Conservation (phyloP, 208 protist species). For the Leishmania major region DNA sequence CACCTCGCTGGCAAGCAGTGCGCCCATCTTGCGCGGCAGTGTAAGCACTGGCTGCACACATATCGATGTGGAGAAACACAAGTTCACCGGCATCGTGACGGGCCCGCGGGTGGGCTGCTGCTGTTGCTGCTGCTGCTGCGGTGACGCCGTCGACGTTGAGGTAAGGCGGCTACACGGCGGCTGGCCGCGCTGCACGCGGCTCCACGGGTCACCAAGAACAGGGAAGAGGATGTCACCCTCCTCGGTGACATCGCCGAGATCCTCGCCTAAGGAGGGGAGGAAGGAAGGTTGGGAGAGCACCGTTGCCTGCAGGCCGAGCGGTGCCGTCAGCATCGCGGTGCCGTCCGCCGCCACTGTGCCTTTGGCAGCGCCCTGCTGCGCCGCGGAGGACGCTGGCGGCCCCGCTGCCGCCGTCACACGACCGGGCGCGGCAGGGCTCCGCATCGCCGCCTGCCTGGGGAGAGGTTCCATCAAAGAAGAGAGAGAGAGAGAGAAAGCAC, state of each 20-base stretch:
- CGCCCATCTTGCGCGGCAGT: conserved; percentile 52
- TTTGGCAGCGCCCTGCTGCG: neutral
- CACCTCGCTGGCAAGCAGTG: conserved; percentile 49
- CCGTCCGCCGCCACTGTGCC: conserved; percentile 11
- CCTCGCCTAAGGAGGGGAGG: conserved; percentile 28
- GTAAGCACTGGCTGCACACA: conserved; percentile 56
- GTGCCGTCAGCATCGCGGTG: conserved; percentile 46
- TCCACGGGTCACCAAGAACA: conserved; percentile 40
- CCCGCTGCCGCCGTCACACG: neutral
- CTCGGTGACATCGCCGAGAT: conserved; percentile 47
- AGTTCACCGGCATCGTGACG: neutral
- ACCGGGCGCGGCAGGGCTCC: neutral
- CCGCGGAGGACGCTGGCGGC: neutral
- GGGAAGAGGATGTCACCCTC: conserved; percentile 78
- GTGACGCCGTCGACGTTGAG: neutral
- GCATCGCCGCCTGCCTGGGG: neutral
- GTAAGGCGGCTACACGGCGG: neutral
- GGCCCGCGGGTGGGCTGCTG: neutral
- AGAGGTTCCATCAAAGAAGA: neutral
- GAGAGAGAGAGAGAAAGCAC: neutral
- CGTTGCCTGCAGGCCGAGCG: conserved; percentile 58
- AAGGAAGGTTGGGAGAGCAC: conserved; percentile 57
- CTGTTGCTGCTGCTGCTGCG: neutral
- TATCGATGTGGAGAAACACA: conserved; percentile 17
- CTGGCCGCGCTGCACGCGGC: conserved; percentile 3